Conservation (phyloP, 768 basidiomycete species). For the Leccinum aurantiacum region DNA sequence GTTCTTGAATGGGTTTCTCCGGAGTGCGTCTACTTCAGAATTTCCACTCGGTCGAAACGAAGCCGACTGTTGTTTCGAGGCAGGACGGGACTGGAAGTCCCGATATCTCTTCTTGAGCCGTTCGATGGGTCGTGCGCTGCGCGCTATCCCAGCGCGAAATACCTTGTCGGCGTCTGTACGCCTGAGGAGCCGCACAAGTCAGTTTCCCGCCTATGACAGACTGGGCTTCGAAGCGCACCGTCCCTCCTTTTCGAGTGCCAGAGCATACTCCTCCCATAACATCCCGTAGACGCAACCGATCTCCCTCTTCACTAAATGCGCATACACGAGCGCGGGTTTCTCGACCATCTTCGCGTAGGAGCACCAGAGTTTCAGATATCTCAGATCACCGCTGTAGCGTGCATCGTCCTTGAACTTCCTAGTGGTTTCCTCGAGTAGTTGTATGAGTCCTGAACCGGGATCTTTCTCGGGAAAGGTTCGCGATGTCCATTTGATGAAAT, state of each 20-base stretch:
- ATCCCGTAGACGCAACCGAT: conserved; percentile 77
- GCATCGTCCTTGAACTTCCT: conserved; percentile 77
- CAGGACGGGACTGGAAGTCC: conserved; percentile 66
- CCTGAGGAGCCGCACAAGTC: conserved; percentile 40
- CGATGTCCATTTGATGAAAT: conserved; percentile 88
- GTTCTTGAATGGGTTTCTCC: conserved; percentile 39
- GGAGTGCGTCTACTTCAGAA: conserved; percentile 32
- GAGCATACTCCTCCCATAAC: conserved; percentile 91
- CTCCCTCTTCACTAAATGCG: conserved; percentile 49
- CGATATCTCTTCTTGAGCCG: conserved; percentile 78
- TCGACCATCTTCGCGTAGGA: conserved; percentile 82
- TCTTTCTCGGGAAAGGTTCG: conserved; percentile 74
- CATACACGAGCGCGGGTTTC: conserved; percentile 51
- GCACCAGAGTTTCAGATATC: conserved; percentile 92
- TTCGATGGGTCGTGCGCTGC: conserved; percentile 78
- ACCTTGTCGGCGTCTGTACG: conserved; percentile 75
- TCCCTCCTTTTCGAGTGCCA: conserved; percentile 69
- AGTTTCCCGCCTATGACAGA: conserved; percentile 7
- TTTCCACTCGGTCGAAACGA: conserved; percentile 29
- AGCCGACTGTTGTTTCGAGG: conserved; percentile 28
- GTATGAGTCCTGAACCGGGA: conserved; percentile 68
- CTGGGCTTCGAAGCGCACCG: conserved; percentile 51
- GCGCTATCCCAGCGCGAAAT: conserved; percentile 79
- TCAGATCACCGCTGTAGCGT: conserved; percentile 82
- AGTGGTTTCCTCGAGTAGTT: conserved; percentile 83